These are phyloP conservation scores for Paramecium pentaurelia DNA, from an alignment of 73 alveolate genomes.

Conservation along the genomic window DNA sequence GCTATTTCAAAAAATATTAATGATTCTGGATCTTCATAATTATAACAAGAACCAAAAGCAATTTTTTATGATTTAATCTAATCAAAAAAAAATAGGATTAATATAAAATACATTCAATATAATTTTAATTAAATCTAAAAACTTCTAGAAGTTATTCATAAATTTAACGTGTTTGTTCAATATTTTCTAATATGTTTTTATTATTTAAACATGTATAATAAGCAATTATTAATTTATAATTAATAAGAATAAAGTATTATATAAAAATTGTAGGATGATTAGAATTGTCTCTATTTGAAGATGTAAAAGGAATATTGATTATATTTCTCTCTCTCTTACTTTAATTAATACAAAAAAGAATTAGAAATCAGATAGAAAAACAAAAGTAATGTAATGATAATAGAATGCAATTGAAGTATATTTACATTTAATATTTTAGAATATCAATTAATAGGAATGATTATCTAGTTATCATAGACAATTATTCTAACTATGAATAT, in stretches of 20 bases:
- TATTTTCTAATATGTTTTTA: not conserved
- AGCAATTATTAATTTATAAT: too few relatives aligned
- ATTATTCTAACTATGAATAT: not conserved
- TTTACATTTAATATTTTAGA: not conserved
- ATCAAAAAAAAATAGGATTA: not conserved
- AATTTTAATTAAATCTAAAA: not conserved
- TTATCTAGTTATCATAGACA: not conserved
- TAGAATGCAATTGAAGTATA: constrained; percentile 4
- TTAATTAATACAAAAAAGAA: not conserved
- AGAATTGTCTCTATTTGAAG: not conserved
- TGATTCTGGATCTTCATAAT: not conserved
- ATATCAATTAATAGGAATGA: not conserved
- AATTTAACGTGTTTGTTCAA: not conserved
- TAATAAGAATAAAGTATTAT: not conserved
- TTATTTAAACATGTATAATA: too few relatives aligned
- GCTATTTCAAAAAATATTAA: not conserved
- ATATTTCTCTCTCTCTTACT: too few relatives aligned
- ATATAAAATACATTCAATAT: not conserved
- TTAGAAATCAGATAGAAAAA: not conserved
- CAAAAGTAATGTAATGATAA: too few relatives aligned
- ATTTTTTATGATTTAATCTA: not conserved
- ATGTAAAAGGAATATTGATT: not conserved
- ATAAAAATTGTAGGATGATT: not conserved
- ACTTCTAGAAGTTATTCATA: not conserved
- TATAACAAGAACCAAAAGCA: constrained; percentile 26